phyloP scores from a whole-genome alignment of 192 early-diverging fungal species.

The Lunasporangiospora selenospora region DNA sequence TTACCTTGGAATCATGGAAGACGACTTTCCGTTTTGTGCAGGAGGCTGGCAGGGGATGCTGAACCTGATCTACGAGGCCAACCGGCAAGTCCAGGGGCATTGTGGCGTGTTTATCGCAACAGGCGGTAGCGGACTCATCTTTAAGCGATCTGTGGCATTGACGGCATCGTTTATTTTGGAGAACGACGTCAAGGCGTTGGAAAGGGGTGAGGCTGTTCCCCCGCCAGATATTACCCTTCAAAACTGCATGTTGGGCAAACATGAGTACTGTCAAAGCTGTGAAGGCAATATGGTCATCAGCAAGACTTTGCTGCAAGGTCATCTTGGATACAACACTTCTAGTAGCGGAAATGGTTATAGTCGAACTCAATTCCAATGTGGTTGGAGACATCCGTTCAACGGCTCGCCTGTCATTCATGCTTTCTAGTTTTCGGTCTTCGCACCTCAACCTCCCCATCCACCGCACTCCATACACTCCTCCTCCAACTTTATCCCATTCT shows the following conservation, averaged over 20 bases:
- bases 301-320: constrained; percentile 54
- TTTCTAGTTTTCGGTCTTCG: not conserved
- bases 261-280: constrained; percentile 52
- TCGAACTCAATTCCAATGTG: constrained; percentile 61
- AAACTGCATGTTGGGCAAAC: constrained; percentile 55
- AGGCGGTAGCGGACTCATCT: constrained; percentile 55
- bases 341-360: constrained; percentile 56
- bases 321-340: constrained; percentile 63
- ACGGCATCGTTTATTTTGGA: constrained; percentile 40
- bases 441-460: too few species aligned
- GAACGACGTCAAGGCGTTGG: constrained; percentile 6
- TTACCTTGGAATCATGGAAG: constrained; percentile 58
- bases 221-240: constrained; percentile 63
- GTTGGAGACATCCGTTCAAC: constrained; percentile 64
- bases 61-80: constrained; percentile 55
- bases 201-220: constrained; percentile 11
- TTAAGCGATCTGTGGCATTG: constrained; percentile 39
- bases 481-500: too few species aligned
- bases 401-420: too few species aligned
- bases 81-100: constrained; percentile 49
- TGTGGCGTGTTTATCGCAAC: constrained; percentile 65
- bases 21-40: constrained; percentile 62
- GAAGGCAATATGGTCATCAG: constrained; percentile 54
- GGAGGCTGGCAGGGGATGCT: constrained; percentile 56
- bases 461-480: too few species aligned